Evolutionary conservation across 2,329 filamentous ascomycete genomes (phyloP).

Genomic region (Penicillium sp.): DNA sequence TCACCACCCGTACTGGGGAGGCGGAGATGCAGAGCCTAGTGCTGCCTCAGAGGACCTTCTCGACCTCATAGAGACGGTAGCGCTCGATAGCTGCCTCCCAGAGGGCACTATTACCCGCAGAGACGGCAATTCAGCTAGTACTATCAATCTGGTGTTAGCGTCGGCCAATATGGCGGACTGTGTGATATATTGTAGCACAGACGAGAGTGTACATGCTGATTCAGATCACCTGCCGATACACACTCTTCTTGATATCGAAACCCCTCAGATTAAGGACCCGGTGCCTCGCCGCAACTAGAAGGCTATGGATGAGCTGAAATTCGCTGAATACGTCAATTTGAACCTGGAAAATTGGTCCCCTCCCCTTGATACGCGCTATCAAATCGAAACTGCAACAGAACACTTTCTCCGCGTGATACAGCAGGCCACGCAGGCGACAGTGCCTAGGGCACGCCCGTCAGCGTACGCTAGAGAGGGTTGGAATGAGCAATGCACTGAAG

Average conservation of each 20-base stretch:
- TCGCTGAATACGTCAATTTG: not conserved
- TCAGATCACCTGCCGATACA: conserved; percentile 8
- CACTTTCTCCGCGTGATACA: not conserved
- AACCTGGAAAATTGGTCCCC: not conserved
- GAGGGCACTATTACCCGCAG: not conserved
- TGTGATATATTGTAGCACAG: not conserved
- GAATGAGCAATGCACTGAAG: too few species aligned
- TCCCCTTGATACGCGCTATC: not conserved
- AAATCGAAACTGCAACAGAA: not conserved
- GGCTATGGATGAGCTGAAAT: not conserved
- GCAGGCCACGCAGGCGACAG: not conserved
- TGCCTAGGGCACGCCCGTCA: too few species aligned
- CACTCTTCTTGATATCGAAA: conserved; percentile 1
- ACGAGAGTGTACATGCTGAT: not conserved
- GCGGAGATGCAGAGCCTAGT: not conserved
- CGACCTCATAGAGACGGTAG: not conserved
- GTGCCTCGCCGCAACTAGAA: not conserved
- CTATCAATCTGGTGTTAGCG: conserved; percentile 6
- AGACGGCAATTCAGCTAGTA: not conserved
- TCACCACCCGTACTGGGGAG: conserved; percentile 5
- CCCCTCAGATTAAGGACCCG: not conserved
- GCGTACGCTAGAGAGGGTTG: too few species aligned
- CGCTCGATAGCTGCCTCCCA: too few species aligned
- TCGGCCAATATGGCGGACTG: not conserved
- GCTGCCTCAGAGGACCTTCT: not conserved